phyloP scores from a whole-genome alignment of 2,329 filamentous ascomycete species.

The Apiospora rasikravindrae region DNA sequence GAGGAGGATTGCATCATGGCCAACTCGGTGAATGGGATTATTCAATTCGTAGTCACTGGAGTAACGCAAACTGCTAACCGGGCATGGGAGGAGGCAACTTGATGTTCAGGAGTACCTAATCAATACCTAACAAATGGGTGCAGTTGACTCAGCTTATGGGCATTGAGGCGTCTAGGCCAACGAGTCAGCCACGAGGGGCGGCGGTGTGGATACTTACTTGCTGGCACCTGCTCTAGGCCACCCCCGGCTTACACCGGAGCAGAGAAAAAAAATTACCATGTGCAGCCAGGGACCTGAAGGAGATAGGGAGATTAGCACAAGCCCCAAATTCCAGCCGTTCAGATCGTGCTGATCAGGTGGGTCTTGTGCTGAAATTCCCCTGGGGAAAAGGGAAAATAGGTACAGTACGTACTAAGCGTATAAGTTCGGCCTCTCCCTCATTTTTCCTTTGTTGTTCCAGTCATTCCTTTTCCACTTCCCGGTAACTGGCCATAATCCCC shows the following conservation, averaged over 20 bases:
- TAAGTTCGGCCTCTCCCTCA: constrained; percentile 1
- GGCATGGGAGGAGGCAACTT: not conserved
- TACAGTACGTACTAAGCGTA: not conserved
- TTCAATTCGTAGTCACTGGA: not conserved
- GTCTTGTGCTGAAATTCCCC: not conserved
- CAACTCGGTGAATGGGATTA: not conserved
- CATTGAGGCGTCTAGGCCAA: constrained; percentile 15
- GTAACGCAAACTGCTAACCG: not conserved
- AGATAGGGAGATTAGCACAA: not conserved
- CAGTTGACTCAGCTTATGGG: constrained; percentile 13
- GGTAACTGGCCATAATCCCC: not conserved
- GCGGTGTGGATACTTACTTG: not conserved
- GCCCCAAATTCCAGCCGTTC: constrained; percentile 15
- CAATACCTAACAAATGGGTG: not conserved
- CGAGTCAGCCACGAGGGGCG: constrained; percentile 20
- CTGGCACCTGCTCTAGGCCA: not conserved
- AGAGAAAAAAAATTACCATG: constrained; percentile 11
- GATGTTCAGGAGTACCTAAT: not conserved
- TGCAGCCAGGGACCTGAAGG: not conserved
- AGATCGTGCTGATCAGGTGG: not conserved
- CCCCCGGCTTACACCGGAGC: constrained; percentile 7
- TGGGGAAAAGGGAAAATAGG: not conserved
- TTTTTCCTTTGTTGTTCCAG: not conserved
- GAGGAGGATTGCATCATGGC: not conserved
- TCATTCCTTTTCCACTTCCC: not conserved